These are phyloP conservation scores for Diaporthe batatas DNA, from an alignment of 2,329 filamentous ascomycete species.

Conservation along the genomic window DNA sequence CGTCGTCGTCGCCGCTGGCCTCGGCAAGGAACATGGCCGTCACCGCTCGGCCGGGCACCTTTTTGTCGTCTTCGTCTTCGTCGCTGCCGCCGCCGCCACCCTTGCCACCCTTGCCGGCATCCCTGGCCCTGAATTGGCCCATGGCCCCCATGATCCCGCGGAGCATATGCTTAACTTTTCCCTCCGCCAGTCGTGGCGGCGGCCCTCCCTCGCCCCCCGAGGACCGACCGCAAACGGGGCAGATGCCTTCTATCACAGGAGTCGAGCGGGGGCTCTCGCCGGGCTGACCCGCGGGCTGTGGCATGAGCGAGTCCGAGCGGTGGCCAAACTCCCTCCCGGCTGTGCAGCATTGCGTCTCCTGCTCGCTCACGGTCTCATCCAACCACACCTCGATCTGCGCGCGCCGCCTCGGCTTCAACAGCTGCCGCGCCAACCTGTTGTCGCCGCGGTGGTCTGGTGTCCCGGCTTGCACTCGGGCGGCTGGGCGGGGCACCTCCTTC, in stretches of 20 bases:
- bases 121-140: slow-evolving; percentile 1
- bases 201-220: neutral
- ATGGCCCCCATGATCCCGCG: slow-evolving; percentile 27
- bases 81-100: too few relatives aligned
- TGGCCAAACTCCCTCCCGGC: slow-evolving; percentile 30
- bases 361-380: slow-evolving; percentile 7
- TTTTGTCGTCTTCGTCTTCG: too few relatives aligned
- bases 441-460: neutral
- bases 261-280: neutral
- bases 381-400: slow-evolving; percentile 40
- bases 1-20: slow-evolving; percentile 41
- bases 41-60: neutral
- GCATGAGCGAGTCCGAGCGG: neutral
- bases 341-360: slow-evolving; percentile 22
- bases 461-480: neutral
- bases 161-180: slow-evolving; percentile 8
- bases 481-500: neutral
- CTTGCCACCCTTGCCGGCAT: neutral
- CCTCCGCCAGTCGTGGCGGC: neutral
- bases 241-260: neutral
- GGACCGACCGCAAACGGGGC: slow-evolving; percentile 35
- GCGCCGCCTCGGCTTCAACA: slow-evolving; percentile 31
- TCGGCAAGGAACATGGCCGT: slow-evolving; percentile 42
- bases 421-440: slow-evolving; percentile 14
- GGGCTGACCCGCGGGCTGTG: neutral